Base-by-base conservation (phyloP, 2,329 filamentous ascomycete genomes). In the Pseudopyricularia javanii region DNA sequence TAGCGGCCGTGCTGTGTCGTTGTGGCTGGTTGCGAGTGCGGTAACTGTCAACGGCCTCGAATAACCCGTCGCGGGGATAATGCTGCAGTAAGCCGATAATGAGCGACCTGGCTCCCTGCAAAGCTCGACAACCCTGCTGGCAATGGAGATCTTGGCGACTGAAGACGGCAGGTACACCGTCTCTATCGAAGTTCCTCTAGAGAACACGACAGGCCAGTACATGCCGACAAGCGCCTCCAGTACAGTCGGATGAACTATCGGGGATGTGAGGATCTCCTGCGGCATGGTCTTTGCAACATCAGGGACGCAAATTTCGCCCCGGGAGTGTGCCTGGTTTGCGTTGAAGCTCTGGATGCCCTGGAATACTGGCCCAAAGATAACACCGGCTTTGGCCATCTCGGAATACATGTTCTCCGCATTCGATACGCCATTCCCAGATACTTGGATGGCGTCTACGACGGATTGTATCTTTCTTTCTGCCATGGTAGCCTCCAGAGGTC, bases 281-380 rank as follows among this genome's bases (percentile, higher is more conserved):
- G 68, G 68, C 68, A 71, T 71, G 52, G 69, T 64, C 53, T 67
- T 66, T 14, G 66, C 61, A 4, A 69, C 59, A 53, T 71, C 68
- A 5, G 62, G 58, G 8, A 66, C 62, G 8, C 64, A 47, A 4
- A 74, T 55, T n/a, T 66, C 62, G 6, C 66, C 68, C 37, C 61
- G 56, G 11, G 64, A 67, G 55, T 59, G 68, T 7, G 50, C 59
- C 40, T 60, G 56, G 8, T 56, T 68, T 4, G 72, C 70, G 22
- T 65, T 66, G 58, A 72, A 75, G 52, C 73, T 69, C 45, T 66
- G 64, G 9, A 81, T 57, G 3, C 74, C 72, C 59, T 76, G 74
- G 64, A 81, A 80, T 0, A 68, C 68, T 1, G 70, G 62, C 0
- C 76, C 77, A 56, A 80, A 80, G 1, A 66, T 63, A 0, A 75